Evolutionary conservation across 2,329 filamentous ascomycete genomes (phyloP).

Genomic region (Scytalidium sp.): DNA sequence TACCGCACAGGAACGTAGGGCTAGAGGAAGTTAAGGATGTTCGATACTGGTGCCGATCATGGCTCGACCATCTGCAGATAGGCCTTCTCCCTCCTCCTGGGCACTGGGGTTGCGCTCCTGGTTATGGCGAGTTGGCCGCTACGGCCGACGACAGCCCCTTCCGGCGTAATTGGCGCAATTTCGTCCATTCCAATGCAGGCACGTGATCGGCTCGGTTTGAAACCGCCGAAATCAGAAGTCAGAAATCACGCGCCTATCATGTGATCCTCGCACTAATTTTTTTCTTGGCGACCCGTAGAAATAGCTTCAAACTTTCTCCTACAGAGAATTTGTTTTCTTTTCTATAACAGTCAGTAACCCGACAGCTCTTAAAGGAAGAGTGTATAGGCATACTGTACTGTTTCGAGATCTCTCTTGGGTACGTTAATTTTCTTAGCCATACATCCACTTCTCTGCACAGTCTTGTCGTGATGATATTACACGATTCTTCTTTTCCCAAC

Average conservation of each 20-base stretch:
- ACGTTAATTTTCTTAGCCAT: constrained; percentile 2
- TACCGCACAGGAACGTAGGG: background rate
- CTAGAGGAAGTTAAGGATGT: background rate
- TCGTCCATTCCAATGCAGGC: too few species aligned
- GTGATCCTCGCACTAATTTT: background rate
- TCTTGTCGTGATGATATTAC: constrained; percentile 66
- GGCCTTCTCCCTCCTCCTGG: background rate
- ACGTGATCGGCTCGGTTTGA: too few species aligned
- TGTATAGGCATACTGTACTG: background rate
- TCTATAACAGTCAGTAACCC: background rate
- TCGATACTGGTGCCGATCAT: background rate
- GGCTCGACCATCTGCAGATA: background rate
- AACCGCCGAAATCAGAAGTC: too few species aligned
- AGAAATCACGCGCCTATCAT: background rate
- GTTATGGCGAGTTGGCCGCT: background rate
- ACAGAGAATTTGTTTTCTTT: background rate
- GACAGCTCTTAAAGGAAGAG: background rate
- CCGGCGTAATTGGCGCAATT: background rate
- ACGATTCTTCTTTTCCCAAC: constrained; percentile 81
- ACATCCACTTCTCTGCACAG: background rate
- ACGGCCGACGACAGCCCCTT: background rate
- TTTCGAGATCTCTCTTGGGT: background rate
- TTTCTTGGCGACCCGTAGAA: background rate
- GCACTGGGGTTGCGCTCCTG: background rate
- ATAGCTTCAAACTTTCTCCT: background rate